A percentile compares a stretch with the other conserved stretches of the same genome.
Evolutionary conservation across 345 rosid species (phyloP).

Genomic region (Brassica incana): DNA sequence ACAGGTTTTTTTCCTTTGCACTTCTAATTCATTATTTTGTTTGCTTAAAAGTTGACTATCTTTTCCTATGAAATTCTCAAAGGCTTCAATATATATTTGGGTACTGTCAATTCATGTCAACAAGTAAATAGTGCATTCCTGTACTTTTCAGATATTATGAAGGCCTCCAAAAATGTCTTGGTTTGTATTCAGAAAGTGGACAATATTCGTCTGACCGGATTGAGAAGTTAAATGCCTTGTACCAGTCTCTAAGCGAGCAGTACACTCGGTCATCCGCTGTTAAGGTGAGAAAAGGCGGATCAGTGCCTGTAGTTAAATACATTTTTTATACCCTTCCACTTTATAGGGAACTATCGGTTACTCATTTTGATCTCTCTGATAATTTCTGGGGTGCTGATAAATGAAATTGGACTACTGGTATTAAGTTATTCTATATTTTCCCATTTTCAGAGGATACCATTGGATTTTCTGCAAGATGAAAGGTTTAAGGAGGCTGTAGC

Average conservation of each 20-base stretch:
- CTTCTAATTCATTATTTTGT: background rate
- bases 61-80: background rate
- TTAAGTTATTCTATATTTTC: conserved; percentile 17
- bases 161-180: conserved; percentile 86
- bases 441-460: conserved; percentile 79
- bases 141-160: conserved; percentile 70
- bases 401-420: background rate
- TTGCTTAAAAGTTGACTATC: background rate
- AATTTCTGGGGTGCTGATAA: background rate
- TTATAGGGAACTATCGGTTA: background rate
- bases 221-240: conserved; percentile 70
- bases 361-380: background rate
- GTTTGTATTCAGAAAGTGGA: conserved; percentile 58
- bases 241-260: conserved; percentile 70
- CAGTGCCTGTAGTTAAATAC: background rate
- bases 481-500: conserved; percentile 77
- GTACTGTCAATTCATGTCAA: conserved; percentile 9
- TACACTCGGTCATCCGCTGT: conserved; percentile 92
- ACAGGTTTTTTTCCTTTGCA: conserved; percentile 57
- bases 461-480: conserved; percentile 90
- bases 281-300: conserved; percentile 57
- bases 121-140: conserved; percentile 11
- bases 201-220: conserved; percentile 70
- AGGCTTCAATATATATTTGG: conserved; percentile 18
- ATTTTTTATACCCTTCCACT: background rate